phyloP scores from a whole-genome alignment of 2,329 filamentous ascomycete species.

The Clonostachys rhizophaga region DNA sequence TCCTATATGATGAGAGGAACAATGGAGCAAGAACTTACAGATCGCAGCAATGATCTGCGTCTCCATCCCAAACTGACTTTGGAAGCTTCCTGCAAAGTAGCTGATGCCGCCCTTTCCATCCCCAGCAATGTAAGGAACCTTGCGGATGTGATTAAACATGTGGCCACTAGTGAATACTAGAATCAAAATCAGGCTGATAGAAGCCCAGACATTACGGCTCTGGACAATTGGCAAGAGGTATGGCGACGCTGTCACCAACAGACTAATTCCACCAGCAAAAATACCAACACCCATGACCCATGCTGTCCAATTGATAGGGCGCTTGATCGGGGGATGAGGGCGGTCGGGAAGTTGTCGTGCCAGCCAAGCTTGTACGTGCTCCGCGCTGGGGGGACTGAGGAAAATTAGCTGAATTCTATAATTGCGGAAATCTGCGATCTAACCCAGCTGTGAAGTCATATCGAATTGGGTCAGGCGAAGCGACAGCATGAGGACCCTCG shows the following conservation, averaged over 20 bases:
- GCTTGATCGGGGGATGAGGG: slow-evolving; percentile 71
- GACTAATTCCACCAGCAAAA: slow-evolving; percentile 65
- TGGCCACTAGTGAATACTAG: slow-evolving; percentile 93
- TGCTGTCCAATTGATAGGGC: slow-evolving; percentile 83
- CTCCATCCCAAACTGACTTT: slow-evolving; percentile 89
- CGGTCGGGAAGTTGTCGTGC: slow-evolving; percentile 71
- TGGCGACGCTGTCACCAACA: slow-evolving; percentile 66
- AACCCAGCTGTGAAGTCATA: slow-evolving; percentile 85
- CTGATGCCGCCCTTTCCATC: slow-evolving; percentile 81
- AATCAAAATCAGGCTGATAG: slow-evolving; percentile 80
- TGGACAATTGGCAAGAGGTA: slow-evolving; percentile 78
- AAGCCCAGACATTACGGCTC: slow-evolving; percentile 92
- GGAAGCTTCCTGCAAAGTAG: slow-evolving; percentile 90
- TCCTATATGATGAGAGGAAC: not conserved
- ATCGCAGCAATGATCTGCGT: slow-evolving; percentile 92
- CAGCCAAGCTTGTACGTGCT: slow-evolving; percentile 76
- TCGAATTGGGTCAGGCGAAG: slow-evolving; percentile 64
- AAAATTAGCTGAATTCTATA: not conserved
- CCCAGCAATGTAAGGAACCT: slow-evolving; percentile 85
- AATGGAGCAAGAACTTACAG: slow-evolving; percentile 58
- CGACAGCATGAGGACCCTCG: slow-evolving; percentile 69
- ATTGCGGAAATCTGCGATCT: slow-evolving; percentile 13
- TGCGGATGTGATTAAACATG: slow-evolving; percentile 99
- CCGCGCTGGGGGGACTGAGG: slow-evolving; percentile 65
- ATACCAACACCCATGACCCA: slow-evolving; percentile 64